These are phyloP conservation scores for Chytriomyces sp. DNA, from an alignment of 192 early-diverging fungal species.

Conservation along the genomic window DNA sequence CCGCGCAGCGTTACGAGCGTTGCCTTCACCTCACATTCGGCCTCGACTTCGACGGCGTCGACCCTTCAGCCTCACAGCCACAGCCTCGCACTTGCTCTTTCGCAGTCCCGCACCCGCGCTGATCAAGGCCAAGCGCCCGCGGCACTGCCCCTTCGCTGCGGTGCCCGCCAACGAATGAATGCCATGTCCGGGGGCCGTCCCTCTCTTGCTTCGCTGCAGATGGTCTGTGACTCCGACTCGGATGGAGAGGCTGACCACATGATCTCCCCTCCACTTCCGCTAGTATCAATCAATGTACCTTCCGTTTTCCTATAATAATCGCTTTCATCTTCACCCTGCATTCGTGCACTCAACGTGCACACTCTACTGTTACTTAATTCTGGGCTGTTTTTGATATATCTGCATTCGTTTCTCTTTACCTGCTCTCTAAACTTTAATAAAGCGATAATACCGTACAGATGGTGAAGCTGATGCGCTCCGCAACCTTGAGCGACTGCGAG, in stretches of 20 bases:
- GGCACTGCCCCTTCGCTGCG: not conserved
- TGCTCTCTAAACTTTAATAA: too few relatives aligned
- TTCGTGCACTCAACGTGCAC: too few relatives aligned
- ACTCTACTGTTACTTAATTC: too few relatives aligned
- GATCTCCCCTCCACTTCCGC: not conserved
- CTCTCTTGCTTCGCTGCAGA: not conserved
- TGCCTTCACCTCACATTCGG: not conserved
- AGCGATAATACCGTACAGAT: too few relatives aligned
- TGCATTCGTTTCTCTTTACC: too few relatives aligned
- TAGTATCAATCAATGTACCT: not conserved
- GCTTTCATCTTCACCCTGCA: too few relatives aligned
- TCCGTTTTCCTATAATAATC: too few relatives aligned
- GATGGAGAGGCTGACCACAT: not conserved
- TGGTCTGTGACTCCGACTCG: not conserved
- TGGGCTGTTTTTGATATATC: too few relatives aligned
- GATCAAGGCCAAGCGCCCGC: not conserved
- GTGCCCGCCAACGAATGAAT: not conserved
- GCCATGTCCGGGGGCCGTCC: not conserved
- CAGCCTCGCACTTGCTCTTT: not conserved
- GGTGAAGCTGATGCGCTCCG: too few relatives aligned
- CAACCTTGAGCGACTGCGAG: too few relatives aligned
- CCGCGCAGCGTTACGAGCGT: not conserved
- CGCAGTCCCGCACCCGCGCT: not conserved
- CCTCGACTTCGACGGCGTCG: not conserved
- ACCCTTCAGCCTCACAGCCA: not conserved